phyloP scores from a whole-genome alignment of 805 yeast species.

The Candida ponderosae region DNA sequence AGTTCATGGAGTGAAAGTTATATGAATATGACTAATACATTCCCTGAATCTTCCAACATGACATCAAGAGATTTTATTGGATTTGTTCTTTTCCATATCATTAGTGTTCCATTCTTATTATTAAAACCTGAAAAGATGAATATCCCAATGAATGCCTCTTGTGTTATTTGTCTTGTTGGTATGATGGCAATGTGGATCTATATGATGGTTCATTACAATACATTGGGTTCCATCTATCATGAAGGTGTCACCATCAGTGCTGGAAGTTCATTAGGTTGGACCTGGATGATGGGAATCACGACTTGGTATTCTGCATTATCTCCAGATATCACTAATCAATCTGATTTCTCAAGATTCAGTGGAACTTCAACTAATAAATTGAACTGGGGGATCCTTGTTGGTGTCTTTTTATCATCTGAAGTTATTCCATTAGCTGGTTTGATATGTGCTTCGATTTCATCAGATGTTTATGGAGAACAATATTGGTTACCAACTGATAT shows the following conservation, averaged over 20 bases:
- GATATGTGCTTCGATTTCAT: constrained; percentile 23
- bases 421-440: constrained; percentile 27
- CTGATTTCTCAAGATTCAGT: constrained; percentile 28
- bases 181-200: constrained; percentile 27
- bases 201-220: constrained; percentile 18
- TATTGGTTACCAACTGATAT: constrained; percentile 26
- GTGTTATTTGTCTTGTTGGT: constrained; percentile 25
- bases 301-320: constrained; percentile 26
- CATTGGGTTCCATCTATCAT: constrained; percentile 17
- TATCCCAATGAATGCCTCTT: constrained; percentile 22
- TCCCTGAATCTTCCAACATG: constrained; percentile 24
- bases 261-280: constrained; percentile 23
- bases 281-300: constrained; percentile 25
- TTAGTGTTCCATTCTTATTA: constrained; percentile 27
- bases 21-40: constrained; percentile 23
- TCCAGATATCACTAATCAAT: constrained; percentile 24
- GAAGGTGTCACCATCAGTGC: constrained; percentile 11
- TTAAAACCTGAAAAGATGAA: constrained; percentile 33
- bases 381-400: constrained; percentile 17
- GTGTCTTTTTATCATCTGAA: constrained; percentile 22
- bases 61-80: constrained; percentile 28
- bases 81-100: constrained; percentile 31
- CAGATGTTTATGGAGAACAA: constrained; percentile 21
- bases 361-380: constrained; percentile 16
- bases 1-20: constrained; percentile 24